Evolutionary conservation across 2,329 filamentous ascomycete species (phyloP).

Genomic region (Diaporthe aspalathi): DNA sequence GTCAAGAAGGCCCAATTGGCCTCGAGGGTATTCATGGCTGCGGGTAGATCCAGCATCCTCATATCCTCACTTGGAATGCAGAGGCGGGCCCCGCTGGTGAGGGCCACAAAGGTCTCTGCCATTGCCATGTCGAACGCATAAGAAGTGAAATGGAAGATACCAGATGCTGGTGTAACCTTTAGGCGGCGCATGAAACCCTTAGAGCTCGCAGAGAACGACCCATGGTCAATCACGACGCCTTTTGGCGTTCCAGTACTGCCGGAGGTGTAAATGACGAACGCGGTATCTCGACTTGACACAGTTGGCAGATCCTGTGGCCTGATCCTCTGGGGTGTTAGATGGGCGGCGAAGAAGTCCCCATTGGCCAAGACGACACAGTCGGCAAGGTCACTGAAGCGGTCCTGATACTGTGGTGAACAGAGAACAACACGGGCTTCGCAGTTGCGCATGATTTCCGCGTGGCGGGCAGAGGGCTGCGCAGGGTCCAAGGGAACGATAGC

Average conservation of each 20-base stretch:
- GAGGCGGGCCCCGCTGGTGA: slow-evolving; percentile 21
- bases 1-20: slow-evolving; percentile 43
- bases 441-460: slow-evolving; percentile 4
- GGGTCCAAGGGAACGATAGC: slow-evolving; percentile 13
- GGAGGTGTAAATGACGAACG: slow-evolving; percentile 62
- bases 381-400: not conserved
- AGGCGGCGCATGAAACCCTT: not conserved
- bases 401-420: slow-evolving; percentile 5
- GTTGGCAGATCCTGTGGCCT: not conserved
- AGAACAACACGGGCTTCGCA: slow-evolving; percentile 3
- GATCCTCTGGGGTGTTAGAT: not conserved
- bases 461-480: not conserved
- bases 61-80: slow-evolving; percentile 42
- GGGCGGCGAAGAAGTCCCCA: not conserved
- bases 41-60: slow-evolving; percentile 50
- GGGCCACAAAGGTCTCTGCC: not conserved
- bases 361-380: not conserved
- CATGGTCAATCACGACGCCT: slow-evolving; percentile 53
- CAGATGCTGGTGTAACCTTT: not conserved
- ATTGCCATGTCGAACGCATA: slow-evolving; percentile 13
- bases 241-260: slow-evolving; percentile 67
- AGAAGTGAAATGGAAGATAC: slow-evolving; percentile 11
- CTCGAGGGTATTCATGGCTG: slow-evolving; percentile 41
- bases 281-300: not conserved
- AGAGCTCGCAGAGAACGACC: slow-evolving; percentile 3